Base-by-base conservation (phyloP, 192 early-diverging fungal genomes). In the Dissophora globulifera region DNA sequence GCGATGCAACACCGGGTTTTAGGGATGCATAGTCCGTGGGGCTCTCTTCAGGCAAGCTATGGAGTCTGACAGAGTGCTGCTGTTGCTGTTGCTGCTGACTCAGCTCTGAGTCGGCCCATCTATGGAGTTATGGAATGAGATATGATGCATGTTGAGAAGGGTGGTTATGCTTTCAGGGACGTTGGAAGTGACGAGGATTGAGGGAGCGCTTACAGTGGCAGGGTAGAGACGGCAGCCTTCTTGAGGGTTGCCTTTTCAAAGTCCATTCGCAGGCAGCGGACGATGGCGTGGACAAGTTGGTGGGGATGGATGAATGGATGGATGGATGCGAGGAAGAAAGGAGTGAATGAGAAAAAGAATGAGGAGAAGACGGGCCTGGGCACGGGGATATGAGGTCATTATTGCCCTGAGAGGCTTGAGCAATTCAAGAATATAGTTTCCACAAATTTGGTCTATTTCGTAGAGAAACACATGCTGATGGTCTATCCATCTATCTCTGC, bases 221-320 rank as follows among this genome's bases (percentile, higher is more conserved):
- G 38, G 32, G 64, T 76, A 19, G 50, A 61, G 26, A 76, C 72
- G 13, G 62, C 32, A 13, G 72, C 49, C 56, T 76, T 76, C 33
- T 67, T 66, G 45, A 76, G 62, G 4, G 72, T 76, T 11, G 72
- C 72, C 51, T 48, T 50, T 58, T 76, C 58, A 56, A 76, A 55
- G 52, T 76, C 67, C 57, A 58, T 64, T 17, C 17, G n/a, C n/a
- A n/a, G n/a, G n/a, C n/a, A n/a, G n/a, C n/a, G n/a, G n/a, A n/a
- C n/a, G n/a, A n/a, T n/a, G 4, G 48, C 47, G 41, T 40, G 50
- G 11, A 2, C 20, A 33, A n/a, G n/a, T n/a, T n/a, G 20, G 30
- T 22, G 16, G 1, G 54, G 29, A 33, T 30, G 26, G 17, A 15
- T 4, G 27, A 41, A 19, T 35, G 45, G 30, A 32, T 20, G 56